Base-by-base conservation (phyloP, 2,329 filamentous ascomycete species). In the Colletotrichum higginsianum region DNA sequence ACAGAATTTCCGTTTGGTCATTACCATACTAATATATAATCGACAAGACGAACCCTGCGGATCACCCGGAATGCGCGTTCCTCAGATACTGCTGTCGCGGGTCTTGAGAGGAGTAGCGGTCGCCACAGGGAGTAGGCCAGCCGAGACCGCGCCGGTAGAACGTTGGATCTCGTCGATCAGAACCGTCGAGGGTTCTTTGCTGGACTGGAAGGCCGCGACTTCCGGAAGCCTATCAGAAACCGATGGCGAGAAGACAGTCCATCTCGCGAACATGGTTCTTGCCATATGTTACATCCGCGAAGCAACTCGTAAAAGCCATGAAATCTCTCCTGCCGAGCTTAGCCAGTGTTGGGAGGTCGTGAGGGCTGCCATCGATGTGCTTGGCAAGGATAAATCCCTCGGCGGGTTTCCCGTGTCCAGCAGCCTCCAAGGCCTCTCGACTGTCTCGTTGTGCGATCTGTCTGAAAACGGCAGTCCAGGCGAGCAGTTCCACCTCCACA, bases 401-500 rank as follows among this genome's bases (percentile, higher is more conserved):
- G 11, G 30, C 4, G 30, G 18, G 5, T 65, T 53, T 12, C 4
- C 13, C 4, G 65, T 66, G 7, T 74, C 75, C 30, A 77, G 77
- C 44, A 79, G 77, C 52, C 74, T 80, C 3, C 79, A 81, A 62
- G 81, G 81, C 13, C 81, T 81, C 50, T 64, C 80, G 6, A 71
- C 77, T 18, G 73, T 82, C 7, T 75, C 80, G 4, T 75, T 83
- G 3, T 83, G 80, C 73, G 80, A 78, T 65, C 63, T 80, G 3
- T 65, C 77, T 2, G 69, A 76, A 21, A 71, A 80, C 46, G 78
- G 77, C 0, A 74, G 66, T 35, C 81, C 81, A 46, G 77, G 79
- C 40, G 77, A 81, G 52, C 77, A 80, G 2, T 78, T 79, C 52
- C 76, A 80, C 9, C 75, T 83, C 4, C 80, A 82, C 61, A 76